Evolutionary conservation across 768 basidiomycete genomes (phyloP), one percentile per base, ranked within the genome.

Genomic region (Russula compacta): DNA sequence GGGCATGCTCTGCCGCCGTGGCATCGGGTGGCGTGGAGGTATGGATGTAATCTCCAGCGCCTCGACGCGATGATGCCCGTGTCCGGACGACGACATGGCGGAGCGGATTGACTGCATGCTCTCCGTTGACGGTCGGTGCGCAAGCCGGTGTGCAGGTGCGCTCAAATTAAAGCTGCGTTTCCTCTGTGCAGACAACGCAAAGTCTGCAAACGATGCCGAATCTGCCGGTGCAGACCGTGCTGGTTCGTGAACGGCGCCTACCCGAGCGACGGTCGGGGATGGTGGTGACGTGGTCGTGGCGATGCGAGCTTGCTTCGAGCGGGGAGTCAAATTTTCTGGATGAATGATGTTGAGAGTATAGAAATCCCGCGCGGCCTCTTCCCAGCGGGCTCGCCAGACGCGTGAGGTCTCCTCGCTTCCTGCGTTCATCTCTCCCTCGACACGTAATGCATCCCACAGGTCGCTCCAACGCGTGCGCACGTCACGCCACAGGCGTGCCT

Each of bases 321-420:
- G 59, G 9, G 56, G 49, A 3, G 42, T 46, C 59, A 73, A 72
- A 58, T 75, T 76, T 40, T 72, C 70, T 40, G 69, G 71, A 42
- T 58, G 73, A n/a, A 73, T 66, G 56, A 77, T 74, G 68, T 70
- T 72, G 64, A 81, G 72, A 15, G 66, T 69, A 44, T 68, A 62
- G 47, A 84, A 64, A 3, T 77, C 72, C 36, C 72, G 76, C 63
- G 85, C 84, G 42, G 89, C 85, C 43, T 87, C 86, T 12, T 70
- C 75, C 82, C 83, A 92, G 15, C 90, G 75, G 42, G 76, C 74
- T 68, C 77, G 76, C 89, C 90, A 92, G 10, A 90, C 86, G 0
- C 76, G 76, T 32, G 84, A 68, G 21, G 90, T 92, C 75, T 91
- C 89, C 9, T 77, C 79, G 6, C 79, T 78, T 7, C 83, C 85